Evolutionary conservation across 805 yeast genomes (phyloP).

Genomic region (Candida michaelii): DNA sequence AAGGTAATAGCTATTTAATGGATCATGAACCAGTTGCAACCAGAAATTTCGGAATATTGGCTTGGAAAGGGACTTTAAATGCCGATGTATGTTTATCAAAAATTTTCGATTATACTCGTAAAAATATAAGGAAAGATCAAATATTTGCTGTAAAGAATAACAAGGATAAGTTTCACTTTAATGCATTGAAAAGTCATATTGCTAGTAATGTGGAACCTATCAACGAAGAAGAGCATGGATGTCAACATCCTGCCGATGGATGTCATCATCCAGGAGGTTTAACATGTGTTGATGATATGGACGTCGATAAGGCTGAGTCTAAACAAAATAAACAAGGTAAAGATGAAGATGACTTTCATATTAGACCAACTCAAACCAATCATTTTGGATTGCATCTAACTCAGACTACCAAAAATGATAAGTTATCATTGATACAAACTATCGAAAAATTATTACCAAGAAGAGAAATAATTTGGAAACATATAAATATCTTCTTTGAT

Average conservation of each 20-base stretch:
- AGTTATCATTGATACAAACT: conserved; percentile 2
- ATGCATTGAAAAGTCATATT: conserved; percentile 6
- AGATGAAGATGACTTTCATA: neutral
- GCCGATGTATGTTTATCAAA: conserved; percentile 9
- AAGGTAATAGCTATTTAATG: conserved; percentile 1
- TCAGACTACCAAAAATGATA: neutral
- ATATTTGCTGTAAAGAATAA: conserved; percentile 4
- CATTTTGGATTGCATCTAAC: conserved; percentile 2
- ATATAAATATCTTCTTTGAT: conserved; percentile 29
- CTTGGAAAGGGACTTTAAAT: conserved; percentile 10
- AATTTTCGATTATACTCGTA: conserved; percentile 6
- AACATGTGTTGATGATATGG: conserved; percentile 1
- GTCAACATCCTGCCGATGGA: no score
- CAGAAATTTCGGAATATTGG: conserved; percentile 10
- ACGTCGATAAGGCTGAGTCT: neutral
- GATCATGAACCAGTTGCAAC: conserved; percentile 9
- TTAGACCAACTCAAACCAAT: neutral
- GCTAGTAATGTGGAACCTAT: conserved; percentile 12
- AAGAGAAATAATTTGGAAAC: conserved; percentile 12
- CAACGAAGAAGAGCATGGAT: neutral
- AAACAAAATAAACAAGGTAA: neutral
- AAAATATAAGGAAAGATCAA: conserved; percentile 7
- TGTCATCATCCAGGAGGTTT: neutral
- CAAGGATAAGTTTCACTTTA: conserved; percentile 5
- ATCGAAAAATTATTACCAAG: conserved; percentile 11